A percentile compares a stretch with the other conserved stretches of the same genome.
Conservation (phyloP, 805 yeast genomes). For the Zygoascus tannicola region DNA sequence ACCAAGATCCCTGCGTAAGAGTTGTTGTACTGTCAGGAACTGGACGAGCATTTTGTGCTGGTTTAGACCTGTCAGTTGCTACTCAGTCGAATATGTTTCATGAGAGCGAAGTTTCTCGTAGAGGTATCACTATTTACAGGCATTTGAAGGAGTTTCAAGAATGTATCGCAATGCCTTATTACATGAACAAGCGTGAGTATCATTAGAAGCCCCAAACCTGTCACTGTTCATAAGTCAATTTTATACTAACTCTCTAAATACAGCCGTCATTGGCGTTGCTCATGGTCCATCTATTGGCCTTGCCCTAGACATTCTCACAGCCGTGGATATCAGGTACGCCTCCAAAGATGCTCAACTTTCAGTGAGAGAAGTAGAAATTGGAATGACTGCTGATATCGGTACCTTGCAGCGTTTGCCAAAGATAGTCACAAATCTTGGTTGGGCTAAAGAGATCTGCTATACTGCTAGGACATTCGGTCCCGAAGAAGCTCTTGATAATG, state of each 20-base stretch:
- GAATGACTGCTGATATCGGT: slow-evolving; percentile 74
- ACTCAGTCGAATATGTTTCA: slow-evolving; percentile 11
- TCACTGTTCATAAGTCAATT: too few species aligned
- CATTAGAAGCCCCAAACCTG: too few species aligned
- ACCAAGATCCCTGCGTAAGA: slow-evolving; percentile 36
- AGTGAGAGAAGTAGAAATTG: slow-evolving; percentile 62
- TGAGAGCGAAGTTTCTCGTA: slow-evolving; percentile 21
- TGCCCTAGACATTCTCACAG: slow-evolving; percentile 56
- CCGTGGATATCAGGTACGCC: slow-evolving; percentile 49
- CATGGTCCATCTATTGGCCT: slow-evolving; percentile 62
- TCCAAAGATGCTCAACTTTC: slow-evolving; percentile 44
- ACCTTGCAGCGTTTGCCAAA: slow-evolving; percentile 57
- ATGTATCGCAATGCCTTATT: slow-evolving; percentile 32
- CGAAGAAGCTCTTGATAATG: slow-evolving; percentile 46
- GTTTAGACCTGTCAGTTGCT: slow-evolving; percentile 44
- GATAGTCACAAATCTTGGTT: slow-evolving; percentile 44
- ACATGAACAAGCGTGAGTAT: slow-evolving; percentile 24
- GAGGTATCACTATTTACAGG: slow-evolving; percentile 26
- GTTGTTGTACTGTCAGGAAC: slow-evolving; percentile 49
- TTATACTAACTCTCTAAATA: too few species aligned
- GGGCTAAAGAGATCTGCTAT: slow-evolving; percentile 49
- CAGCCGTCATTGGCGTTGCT: slow-evolving; percentile 52
- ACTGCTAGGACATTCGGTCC: slow-evolving; percentile 51
- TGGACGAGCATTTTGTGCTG: slow-evolving; percentile 54
- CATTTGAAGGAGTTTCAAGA: slow-evolving; percentile 51